Percentiles rank a stretch among this genome's conserved stretches.
These are phyloP conservation scores for Pyrenopolyporus hunteri DNA, from an alignment of 495 filamentous ascomycete genomes.

Conservation along the genomic window DNA sequence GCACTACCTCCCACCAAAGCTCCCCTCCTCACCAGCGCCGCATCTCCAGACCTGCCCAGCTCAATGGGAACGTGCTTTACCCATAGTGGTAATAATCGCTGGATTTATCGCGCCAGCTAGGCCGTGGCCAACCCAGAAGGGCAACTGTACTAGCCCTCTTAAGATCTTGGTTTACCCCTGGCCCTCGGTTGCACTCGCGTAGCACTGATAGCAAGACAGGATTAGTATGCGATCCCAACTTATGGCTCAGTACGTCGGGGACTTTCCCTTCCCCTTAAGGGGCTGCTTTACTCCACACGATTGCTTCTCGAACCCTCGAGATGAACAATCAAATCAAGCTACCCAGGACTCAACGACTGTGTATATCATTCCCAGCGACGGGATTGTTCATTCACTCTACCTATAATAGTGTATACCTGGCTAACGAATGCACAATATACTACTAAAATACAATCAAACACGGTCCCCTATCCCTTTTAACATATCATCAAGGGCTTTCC, in stretches of 20 bases:
- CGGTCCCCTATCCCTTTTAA: background rate
- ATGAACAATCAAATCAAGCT: slow-evolving; percentile 13
- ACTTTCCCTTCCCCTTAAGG: background rate
- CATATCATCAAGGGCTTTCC: slow-evolving; percentile 1
- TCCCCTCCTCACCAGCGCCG: too few species aligned
- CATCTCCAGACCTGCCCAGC: too few species aligned
- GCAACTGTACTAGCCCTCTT: slow-evolving; percentile 3
- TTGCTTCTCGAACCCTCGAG: background rate
- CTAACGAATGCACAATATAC: too few species aligned
- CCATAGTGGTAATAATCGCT: background rate
- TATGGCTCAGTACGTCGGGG: slow-evolving; percentile 7
- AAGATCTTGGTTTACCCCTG: slow-evolving; percentile 37
- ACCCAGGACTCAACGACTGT: slow-evolving; percentile 1
- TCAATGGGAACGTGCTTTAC: too few species aligned
- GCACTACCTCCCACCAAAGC: background rate
- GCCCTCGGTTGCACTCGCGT: slow-evolving; percentile 32
- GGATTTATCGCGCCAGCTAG: background rate
- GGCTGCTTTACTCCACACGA: slow-evolving; percentile 29
- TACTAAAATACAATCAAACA: background rate
- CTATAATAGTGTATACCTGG: too few species aligned
- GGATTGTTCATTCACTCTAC: too few species aligned
- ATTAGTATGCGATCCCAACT: slow-evolving; percentile 34
- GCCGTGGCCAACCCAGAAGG: background rate
- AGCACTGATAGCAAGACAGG: slow-evolving; percentile 9
- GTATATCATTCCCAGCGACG: too few species aligned